These are phyloP conservation scores for Cladosporium sp. DNA, from an alignment of 2,329 filamentous ascomycete genomes.

Conservation along the genomic window DNA sequence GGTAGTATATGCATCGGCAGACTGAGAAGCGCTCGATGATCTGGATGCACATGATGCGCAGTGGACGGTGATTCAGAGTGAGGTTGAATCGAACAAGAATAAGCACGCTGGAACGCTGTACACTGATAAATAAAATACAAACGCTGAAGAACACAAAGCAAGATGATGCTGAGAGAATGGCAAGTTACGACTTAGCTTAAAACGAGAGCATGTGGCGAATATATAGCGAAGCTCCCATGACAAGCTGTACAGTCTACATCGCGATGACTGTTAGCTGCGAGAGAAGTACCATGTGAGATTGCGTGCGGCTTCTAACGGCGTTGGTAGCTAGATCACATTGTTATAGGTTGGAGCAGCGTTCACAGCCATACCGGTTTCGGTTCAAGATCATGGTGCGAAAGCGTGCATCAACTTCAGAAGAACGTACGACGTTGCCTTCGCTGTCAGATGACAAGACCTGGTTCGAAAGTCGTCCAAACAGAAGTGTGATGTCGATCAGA, in stretches of 20 bases:
- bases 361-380: background rate
- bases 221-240: background rate
- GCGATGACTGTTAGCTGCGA: background rate
- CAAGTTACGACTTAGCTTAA: background rate
- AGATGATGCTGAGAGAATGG: background rate
- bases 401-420: background rate
- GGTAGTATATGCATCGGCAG: conserved; percentile 85
- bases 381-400: background rate
- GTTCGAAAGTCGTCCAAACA: background rate
- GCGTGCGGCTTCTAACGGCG: background rate
- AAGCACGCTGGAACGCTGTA: conserved; percentile 1
- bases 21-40: conserved; percentile 82
- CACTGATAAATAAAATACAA: background rate
- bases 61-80: background rate
- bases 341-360: background rate
- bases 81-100: background rate
- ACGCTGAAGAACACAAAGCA: background rate
- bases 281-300: background rate
- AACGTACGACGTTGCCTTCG: background rate
- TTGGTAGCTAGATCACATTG: background rate
- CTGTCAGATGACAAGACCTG: background rate
- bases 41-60: background rate
- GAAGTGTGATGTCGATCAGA: background rate
- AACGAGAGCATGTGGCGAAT: conserved; percentile 3
- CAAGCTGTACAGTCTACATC: background rate